phyloP scores from a whole-genome alignment of 441 rosid species.

The Kokia cookei region DNA sequence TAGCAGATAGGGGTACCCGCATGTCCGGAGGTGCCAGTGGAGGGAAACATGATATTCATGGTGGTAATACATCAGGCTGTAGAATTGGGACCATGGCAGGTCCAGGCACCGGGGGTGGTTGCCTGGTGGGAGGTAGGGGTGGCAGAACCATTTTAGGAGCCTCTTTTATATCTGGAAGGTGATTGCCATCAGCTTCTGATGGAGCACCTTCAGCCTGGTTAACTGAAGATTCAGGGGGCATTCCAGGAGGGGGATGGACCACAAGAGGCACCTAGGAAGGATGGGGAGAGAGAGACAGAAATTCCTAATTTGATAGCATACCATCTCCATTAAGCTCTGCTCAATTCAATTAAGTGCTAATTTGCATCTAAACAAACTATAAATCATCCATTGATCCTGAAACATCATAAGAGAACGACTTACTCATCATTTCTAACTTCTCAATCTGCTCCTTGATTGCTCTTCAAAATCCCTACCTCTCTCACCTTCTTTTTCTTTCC shows the following conservation, averaged over 20 bases:
- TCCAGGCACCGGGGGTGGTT: slow-evolving; percentile 49
- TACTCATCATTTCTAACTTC: slow-evolving; percentile 87
- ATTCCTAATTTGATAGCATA: background rate
- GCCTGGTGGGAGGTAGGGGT: slow-evolving; percentile 74
- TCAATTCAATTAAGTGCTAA: background rate
- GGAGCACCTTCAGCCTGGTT: slow-evolving; percentile 41
- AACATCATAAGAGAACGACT: slow-evolving; percentile 19
- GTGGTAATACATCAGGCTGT: slow-evolving; percentile 58
- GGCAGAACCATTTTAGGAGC: slow-evolving; percentile 56
- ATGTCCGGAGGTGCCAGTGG: slow-evolving; percentile 63
- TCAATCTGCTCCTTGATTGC: slow-evolving; percentile 78
- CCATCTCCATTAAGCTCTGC: background rate
- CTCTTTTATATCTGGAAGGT: slow-evolving; percentile 33
- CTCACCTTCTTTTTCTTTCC: slow-evolving; percentile 94
- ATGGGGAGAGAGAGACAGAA: no score
- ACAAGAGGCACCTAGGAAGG: slow-evolving; percentile 44
- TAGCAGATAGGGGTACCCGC: slow-evolving; percentile 41
- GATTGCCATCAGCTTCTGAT: slow-evolving; percentile 38
- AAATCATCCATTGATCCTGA: background rate
- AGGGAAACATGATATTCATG: slow-evolving; percentile 62
- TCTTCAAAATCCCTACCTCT: slow-evolving; percentile 93
- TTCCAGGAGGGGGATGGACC: slow-evolving; percentile 52
- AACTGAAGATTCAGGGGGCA: slow-evolving; percentile 33
- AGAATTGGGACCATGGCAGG: slow-evolving; percentile 31
- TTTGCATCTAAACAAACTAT: background rate